Percentiles rank a stretch among this genome's conserved stretches.
Conservation (phyloP, 2,329 filamentous ascomycete species). For the Elsinoe necatrix region DNA sequence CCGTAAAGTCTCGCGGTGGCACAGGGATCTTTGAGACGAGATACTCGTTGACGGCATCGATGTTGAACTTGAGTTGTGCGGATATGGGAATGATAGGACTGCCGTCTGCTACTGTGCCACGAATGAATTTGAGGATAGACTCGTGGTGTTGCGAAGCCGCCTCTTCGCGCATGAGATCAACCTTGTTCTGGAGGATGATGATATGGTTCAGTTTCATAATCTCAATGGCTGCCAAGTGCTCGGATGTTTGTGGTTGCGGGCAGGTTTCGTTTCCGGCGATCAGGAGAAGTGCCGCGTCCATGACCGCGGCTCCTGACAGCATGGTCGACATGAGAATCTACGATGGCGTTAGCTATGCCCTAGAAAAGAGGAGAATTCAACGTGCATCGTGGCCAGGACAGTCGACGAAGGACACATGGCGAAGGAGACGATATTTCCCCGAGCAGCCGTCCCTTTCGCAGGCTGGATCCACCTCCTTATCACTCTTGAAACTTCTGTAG, state of each 20-base stretch:
- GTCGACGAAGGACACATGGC: slow-evolving; percentile 97
- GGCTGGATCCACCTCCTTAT: slow-evolving; percentile 94
- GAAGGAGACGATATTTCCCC: slow-evolving; percentile 78
- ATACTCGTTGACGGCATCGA: slow-evolving; percentile 93
- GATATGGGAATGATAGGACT: slow-evolving; percentile 94
- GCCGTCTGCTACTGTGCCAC: slow-evolving; percentile 91
- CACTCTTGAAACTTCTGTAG: slow-evolving; percentile 95
- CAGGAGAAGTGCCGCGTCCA: slow-evolving; percentile 93
- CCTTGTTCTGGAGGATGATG: slow-evolving; percentile 99
- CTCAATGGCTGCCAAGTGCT: slow-evolving; percentile 97
- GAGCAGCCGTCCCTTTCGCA: slow-evolving; percentile 89
- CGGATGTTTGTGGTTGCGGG: slow-evolving; percentile 95
- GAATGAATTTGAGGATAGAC: slow-evolving; percentile 96
- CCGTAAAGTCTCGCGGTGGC: slow-evolving; percentile 79
- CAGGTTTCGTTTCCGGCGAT: slow-evolving; percentile 98
- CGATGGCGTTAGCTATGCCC: background rate
- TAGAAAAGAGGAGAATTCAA: too few relatives aligned
- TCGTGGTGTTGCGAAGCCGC: slow-evolving; percentile 89
- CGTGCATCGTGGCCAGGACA: slow-evolving; percentile 99
- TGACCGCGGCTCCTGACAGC: slow-evolving; percentile 98
- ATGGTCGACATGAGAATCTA: too few relatives aligned
- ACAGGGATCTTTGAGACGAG: slow-evolving; percentile 94
- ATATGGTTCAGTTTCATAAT: slow-evolving; percentile 99
- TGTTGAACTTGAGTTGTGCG: slow-evolving; percentile 98
- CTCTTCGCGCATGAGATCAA: slow-evolving; percentile 96